Conservation (phyloP, 352 stramenopile genomes). For the Pythium scleroteichum region DNA sequence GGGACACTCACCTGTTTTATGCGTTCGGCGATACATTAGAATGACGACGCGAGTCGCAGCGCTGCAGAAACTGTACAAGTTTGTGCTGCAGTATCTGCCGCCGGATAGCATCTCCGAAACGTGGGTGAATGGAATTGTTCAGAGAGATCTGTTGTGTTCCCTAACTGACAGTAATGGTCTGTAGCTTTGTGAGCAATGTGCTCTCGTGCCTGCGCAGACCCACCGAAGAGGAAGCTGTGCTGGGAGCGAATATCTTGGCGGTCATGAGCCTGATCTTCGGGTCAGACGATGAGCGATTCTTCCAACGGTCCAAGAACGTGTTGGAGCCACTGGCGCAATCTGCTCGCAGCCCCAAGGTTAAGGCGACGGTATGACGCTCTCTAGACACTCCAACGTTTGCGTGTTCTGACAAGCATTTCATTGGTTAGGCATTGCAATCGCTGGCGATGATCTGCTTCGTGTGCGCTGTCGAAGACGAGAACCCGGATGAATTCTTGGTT, state of each 20-base stretch:
- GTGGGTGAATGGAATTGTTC: slow-evolving; percentile 27
- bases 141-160: neutral
- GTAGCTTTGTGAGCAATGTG: slow-evolving; percentile 75
- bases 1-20: too few relatives aligned
- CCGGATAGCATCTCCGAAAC: slow-evolving; percentile 70
- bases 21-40: too few relatives aligned
- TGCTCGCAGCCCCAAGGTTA: slow-evolving; percentile 57
- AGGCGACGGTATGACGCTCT: slow-evolving; percentile 46
- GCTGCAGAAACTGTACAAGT: slow-evolving; percentile 58
- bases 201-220: slow-evolving; percentile 67
- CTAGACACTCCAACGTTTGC: neutral
- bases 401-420: neutral
- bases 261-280: slow-evolving; percentile 80
- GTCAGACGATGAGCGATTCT: slow-evolving; percentile 73
- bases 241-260: slow-evolving; percentile 68
- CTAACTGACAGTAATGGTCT: slow-evolving; percentile 2
- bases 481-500: slow-evolving; percentile 60
- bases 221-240: slow-evolving; percentile 65
- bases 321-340: slow-evolving; percentile 75
- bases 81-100: slow-evolving; percentile 70
- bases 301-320: slow-evolving; percentile 66
- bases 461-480: slow-evolving; percentile 78
- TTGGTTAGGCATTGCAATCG: slow-evolving; percentile 54
- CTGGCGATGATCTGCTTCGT: slow-evolving; percentile 78
- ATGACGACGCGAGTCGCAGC: slow-evolving; percentile 72